These are phyloP conservation scores for Colletotrichum sp. DNA, from an alignment of 2,329 filamentous ascomycete genomes.

Conservation along the genomic window DNA sequence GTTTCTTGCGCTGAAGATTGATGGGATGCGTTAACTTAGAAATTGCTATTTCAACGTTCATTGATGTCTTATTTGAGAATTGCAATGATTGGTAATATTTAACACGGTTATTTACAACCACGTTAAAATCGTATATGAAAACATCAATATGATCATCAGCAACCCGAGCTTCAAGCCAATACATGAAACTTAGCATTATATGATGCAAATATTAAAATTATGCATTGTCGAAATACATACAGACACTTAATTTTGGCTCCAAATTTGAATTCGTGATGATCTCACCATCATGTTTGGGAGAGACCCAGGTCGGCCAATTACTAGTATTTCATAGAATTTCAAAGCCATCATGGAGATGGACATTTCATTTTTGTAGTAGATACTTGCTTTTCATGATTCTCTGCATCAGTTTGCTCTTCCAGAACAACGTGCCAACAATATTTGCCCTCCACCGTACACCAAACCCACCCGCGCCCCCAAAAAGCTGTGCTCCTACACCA, in stretches of 20 bases:
- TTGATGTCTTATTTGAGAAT: neutral
- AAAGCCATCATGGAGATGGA: neutral
- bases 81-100: neutral
- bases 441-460: neutral
- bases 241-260: no score
- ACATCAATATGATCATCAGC: rapidly evolving
- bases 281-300: neutral
- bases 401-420: neutral
- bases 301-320: neutral
- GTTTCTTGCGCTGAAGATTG: neutral
- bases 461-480: neutral
- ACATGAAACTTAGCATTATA: neutral
- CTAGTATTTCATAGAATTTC: rapidly evolving
- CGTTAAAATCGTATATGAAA: neutral
- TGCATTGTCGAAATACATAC: no score
- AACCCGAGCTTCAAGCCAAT: neutral
- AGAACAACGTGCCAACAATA: neutral
- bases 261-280: no score
- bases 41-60: neutral
- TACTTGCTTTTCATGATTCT: no score
- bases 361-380: neutral
- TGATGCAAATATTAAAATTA: neutral
- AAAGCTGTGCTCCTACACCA: neutral
- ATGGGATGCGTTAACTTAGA: neutral
- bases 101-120: rapidly evolving